A percentile compares a stretch with the other conserved stretches of the same genome.
phyloP scores from a whole-genome alignment of 192 early-diverging fungal genomes.

The Spinellus fusiger region DNA sequence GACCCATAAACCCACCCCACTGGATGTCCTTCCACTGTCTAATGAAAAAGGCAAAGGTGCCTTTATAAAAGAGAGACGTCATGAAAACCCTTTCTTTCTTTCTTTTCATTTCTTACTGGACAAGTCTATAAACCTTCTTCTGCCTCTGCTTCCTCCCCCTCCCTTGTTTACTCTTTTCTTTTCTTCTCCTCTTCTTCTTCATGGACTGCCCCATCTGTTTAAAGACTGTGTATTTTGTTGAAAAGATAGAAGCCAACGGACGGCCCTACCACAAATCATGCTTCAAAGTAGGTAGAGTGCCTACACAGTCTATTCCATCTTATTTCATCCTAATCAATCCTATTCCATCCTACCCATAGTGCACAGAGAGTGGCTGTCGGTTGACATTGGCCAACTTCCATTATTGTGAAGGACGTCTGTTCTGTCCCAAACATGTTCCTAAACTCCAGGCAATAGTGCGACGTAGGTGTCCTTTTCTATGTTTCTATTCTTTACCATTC shows the following conservation, averaged over 20 bases:
- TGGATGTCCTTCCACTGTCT: too few species aligned
- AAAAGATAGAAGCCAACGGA: constrained; percentile 20
- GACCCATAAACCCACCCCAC: too few species aligned
- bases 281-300: constrained; percentile 8
- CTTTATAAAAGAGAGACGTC: too few species aligned
- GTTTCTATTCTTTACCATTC: neutral
- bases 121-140: neutral
- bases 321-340: neutral
- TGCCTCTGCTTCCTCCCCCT: neutral
- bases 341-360: neutral
- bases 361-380: constrained; percentile 16
- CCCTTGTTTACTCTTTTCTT: neutral
- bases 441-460: constrained; percentile 13
- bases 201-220: constrained; percentile 11
- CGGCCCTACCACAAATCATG: constrained; percentile 10
- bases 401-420: constrained; percentile 3
- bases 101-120: neutral
- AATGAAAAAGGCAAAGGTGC: too few species aligned
- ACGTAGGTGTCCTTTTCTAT: neutral
- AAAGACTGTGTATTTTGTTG: constrained; percentile 14
- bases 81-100: neutral
- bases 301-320: neutral
- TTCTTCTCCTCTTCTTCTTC: neutral
- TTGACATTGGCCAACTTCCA: constrained; percentile 22
- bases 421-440: constrained; percentile 22